These are phyloP conservation scores for Glycine soja DNA, from an alignment of 306 rosid genomes.

Conservation along the genomic window DNA sequence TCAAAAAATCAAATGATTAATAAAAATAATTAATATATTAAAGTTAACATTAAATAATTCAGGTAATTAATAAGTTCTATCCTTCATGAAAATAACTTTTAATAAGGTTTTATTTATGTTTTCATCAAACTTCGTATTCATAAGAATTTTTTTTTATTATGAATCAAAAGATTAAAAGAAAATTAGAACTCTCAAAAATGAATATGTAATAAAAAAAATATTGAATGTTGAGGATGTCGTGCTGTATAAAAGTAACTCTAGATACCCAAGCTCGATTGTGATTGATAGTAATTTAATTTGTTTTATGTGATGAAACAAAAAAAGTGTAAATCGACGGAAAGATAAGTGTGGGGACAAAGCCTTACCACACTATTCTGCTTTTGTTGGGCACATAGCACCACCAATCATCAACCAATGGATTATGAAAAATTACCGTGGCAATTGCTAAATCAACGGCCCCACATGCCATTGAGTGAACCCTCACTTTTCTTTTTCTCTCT, in stretches of 20 bases:
- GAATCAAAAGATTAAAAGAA: too few relatives aligned
- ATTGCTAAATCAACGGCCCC: too few relatives aligned
- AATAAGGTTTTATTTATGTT: too few relatives aligned
- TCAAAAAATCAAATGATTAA: too few relatives aligned
- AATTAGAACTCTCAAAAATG: background rate
- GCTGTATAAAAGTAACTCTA: background rate
- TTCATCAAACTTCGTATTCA: too few relatives aligned
- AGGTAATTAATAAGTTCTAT: too few relatives aligned
- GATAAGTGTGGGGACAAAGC: constrained; percentile 48
- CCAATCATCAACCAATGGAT: background rate
- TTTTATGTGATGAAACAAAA: constrained; percentile 30
- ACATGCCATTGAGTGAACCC: background rate
- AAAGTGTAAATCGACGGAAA: background rate
- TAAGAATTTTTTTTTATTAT: too few relatives aligned
- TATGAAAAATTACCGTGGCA: constrained; percentile 1
- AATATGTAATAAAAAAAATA: background rate
- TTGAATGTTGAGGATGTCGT: background rate
- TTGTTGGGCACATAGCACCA: constrained; percentile 52
- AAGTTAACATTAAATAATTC: too few relatives aligned
- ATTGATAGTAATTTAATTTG: constrained; percentile 25
- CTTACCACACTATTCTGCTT: constrained; percentile 47
- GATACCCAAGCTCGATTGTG: background rate
- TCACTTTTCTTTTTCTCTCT: background rate
- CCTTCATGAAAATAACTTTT: too few relatives aligned
- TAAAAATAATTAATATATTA: too few relatives aligned